Conservation (phyloP, 768 basidiomycete genomes). For the Cystofilobasidium macerans region DNA sequence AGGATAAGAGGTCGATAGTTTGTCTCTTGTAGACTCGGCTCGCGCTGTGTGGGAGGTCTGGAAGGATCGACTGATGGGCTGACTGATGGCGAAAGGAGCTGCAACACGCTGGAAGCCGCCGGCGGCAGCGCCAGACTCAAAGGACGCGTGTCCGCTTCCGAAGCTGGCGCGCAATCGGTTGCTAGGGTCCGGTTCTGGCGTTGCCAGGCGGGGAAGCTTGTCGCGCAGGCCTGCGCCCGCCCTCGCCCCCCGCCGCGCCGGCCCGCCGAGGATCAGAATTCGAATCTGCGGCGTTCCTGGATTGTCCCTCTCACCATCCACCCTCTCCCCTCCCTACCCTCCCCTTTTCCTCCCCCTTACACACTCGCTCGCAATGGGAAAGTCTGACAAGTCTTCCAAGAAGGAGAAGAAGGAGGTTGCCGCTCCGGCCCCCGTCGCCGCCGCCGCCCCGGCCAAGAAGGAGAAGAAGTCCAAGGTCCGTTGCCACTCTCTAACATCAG, state of each 20-base stretch:
- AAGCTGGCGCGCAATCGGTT: too few species aligned
- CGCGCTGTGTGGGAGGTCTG: background rate
- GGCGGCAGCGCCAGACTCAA: too few species aligned
- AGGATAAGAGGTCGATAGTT: too few species aligned
- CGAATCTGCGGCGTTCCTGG: too few species aligned
- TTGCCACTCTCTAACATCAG: slow-evolving; percentile 8
- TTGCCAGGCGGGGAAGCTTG: too few species aligned
- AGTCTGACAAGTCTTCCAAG: slow-evolving; percentile 24
- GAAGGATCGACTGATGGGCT: background rate
- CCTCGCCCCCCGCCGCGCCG: too few species aligned
- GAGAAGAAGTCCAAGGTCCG: slow-evolving; percentile 33
- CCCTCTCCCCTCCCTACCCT: background rate
- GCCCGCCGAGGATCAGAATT: too few species aligned
- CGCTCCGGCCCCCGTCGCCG: slow-evolving; percentile 25
- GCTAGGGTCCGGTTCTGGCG: too few species aligned
- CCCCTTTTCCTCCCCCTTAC: background rate
- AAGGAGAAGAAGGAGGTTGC: slow-evolving; percentile 26
- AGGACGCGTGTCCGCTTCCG: too few species aligned
- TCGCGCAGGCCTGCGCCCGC: too few species aligned
- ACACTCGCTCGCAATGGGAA: slow-evolving; percentile 18
- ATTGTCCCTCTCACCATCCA: background rate
- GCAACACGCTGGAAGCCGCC: too few species aligned
- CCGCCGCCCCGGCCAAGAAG: slow-evolving; percentile 26
- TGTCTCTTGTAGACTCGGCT: too few species aligned
- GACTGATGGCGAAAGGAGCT: background rate